A percentile compares a stretch with the other conserved stretches of the same genome.
Evolutionary conservation across 805 yeast species (phyloP).

Genomic region (Yarrowia divulgata): DNA sequence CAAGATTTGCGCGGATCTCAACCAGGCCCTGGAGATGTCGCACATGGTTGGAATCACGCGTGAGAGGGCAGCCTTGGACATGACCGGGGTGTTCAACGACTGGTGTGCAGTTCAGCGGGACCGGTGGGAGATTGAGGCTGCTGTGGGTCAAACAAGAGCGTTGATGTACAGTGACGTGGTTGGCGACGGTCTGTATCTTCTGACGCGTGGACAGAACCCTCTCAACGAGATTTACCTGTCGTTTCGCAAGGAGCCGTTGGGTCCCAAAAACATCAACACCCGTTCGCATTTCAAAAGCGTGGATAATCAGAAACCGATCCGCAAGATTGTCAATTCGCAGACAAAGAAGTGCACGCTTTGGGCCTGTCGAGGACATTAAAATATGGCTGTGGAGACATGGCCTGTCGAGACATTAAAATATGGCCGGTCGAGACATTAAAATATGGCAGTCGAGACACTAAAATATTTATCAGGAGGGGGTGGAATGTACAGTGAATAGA

Average conservation of each 20-base stretch:
- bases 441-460: too few relatives aligned
- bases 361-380: background rate
- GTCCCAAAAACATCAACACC: background rate
- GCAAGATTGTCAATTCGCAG: background rate
- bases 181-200: slow-evolving; percentile 1
- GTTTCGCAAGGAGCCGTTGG: background rate
- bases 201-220: background rate
- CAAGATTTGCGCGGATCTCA: background rate
- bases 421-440: background rate
- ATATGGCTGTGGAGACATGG: too few relatives aligned
- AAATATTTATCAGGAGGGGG: too few relatives aligned
- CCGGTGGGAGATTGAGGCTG: too few relatives aligned
- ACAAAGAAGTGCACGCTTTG: background rate
- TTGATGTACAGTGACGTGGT: background rate
- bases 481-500: too few relatives aligned
- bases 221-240: slow-evolving; percentile 2
- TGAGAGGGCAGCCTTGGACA: background rate
- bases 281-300: background rate
- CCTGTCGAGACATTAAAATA: background rate
- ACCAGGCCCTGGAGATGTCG: background rate
- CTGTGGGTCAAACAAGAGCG: too few relatives aligned
- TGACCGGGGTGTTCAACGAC: background rate
- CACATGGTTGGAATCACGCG: background rate
- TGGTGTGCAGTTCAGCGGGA: background rate
- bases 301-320: background rate